Evolutionary conservation across 2,329 filamentous ascomycete species (phyloP).

Genomic region (Neonectria faginata): DNA sequence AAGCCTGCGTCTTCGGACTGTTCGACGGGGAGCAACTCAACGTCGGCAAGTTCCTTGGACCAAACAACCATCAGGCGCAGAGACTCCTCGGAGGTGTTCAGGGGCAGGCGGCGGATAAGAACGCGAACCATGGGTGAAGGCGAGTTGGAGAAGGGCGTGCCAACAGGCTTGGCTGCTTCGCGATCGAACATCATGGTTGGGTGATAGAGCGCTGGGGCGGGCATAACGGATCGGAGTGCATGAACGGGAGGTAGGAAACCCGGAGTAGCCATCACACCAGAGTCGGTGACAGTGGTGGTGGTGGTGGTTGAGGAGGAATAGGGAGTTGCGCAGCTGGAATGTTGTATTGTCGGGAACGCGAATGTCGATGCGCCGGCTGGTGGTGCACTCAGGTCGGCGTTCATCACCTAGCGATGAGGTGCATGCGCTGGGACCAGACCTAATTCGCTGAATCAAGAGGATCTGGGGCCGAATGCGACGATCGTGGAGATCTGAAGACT

Average conservation of each 20-base stretch:
- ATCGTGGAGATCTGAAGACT: conserved; percentile 36
- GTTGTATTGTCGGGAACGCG: conserved; percentile 42
- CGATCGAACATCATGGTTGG: conserved; percentile 53
- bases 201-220: conserved; percentile 51
- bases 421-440: conserved; percentile 44
- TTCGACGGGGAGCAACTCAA: conserved; percentile 64
- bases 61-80: conserved; percentile 69
- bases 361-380: conserved; percentile 40
- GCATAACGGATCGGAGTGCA: conserved; percentile 51
- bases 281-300: conserved; percentile 11
- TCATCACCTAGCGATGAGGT: conserved; percentile 48
- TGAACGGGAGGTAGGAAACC: conserved; percentile 57
- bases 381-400: conserved; percentile 38
- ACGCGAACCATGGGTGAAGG: conserved; percentile 55
- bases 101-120: conserved; percentile 66
- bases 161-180: conserved; percentile 56
- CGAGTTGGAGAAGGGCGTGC: conserved; percentile 54
- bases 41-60: conserved; percentile 65
- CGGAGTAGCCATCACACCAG: conserved; percentile 57
- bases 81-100: conserved; percentile 65
- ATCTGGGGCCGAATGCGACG: conserved; percentile 39
- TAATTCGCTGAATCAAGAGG: conserved; percentile 35
- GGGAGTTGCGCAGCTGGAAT: conserved; percentile 49
- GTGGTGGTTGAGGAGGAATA: conserved; percentile 45
- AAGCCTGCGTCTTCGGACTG: conserved; percentile 63